Base-by-base conservation (phyloP, 1,284 basidiomycete species). In the Papiliotrema laurentii region DNA sequence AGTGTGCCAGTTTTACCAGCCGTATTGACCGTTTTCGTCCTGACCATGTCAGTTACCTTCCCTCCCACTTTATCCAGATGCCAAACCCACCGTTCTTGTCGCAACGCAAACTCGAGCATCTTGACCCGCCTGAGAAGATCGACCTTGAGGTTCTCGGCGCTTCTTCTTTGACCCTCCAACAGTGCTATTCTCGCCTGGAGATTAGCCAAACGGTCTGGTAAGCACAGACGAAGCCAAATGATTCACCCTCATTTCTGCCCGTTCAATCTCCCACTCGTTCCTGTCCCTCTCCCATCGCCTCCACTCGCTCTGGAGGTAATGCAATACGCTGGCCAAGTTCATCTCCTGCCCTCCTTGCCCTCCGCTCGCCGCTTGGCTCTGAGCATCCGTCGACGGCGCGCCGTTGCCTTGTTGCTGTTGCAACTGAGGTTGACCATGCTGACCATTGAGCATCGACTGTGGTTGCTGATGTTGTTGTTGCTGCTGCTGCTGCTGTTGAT, bases 261-360 rank as follows among this genome's bases (percentile, higher is more conserved):
- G 80, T 76, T 98, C 94, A 65, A 99, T 99, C 79, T 97, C 94
- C 94, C 93, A 98, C 75, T 97, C 93, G 72, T 99, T 98, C 64
- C 94, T 82, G 76, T 98, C 93, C 70, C 90, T 85, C 72, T 97
- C 93, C 69, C 91, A 93, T 53, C 90, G 81, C 55, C 96, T 80
- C 90, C 93, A 97, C 79, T 98, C 96, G 45, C 89, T 90, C 76
- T 99, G 96, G 42, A 98, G 80, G 73, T 92, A 97, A 76, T 98
- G 94, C 52, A 99, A 80, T 50, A 97, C 91, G 67, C 85, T 89
- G 9, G 93, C 92, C 51, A 98, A 84, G 37, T 88, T 94, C 74
- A 88, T 89, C 74, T 91, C 88, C 69, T 63, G 64, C 9, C 53
- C 58, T 91, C 87, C 69, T 62, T 62, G 9, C n/a, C 51, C 56